A percentile compares a stretch with the other conserved stretches of the same genome.
Conservation (phyloP, 1,284 basidiomycete genomes). For the Earliella scabrosa region DNA sequence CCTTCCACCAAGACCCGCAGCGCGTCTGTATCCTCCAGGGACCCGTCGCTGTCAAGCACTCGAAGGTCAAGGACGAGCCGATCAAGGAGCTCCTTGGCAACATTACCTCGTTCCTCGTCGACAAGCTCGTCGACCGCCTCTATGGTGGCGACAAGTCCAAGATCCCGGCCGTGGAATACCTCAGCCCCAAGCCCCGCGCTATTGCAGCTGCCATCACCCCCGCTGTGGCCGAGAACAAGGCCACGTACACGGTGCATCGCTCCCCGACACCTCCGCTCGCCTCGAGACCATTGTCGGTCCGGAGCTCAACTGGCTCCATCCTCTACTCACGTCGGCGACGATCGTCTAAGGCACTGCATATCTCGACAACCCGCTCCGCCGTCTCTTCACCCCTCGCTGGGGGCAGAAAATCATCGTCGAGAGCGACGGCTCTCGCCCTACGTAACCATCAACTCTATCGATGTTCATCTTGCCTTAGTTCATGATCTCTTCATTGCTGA, state of each 20-base stretch:
- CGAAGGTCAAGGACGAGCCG: conserved; percentile 90
- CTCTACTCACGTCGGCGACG: conserved; percentile 81
- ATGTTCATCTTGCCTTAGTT: too few species aligned
- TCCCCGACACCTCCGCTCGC: conserved; percentile 78
- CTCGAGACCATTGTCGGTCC: conserved; percentile 85
- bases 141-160: conserved; percentile 82
- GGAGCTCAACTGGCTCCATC: conserved; percentile 85
- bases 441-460: too few species aligned
- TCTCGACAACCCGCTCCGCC: conserved; percentile 88
- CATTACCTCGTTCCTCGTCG: conserved; percentile 80
- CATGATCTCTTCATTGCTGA: too few species aligned
- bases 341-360: conserved; percentile 87
- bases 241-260: conserved; percentile 57
- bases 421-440: conserved; percentile 49
- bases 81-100: conserved; percentile 91
- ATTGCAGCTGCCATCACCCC: conserved; percentile 50
- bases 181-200: conserved; percentile 59
- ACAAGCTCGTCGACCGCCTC: conserved; percentile 80
- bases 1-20: conserved; percentile 98
- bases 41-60: conserved; percentile 91
- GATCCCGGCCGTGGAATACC: conserved; percentile 88
- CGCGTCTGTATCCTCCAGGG: conserved; percentile 98
- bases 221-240: conserved; percentile 47
- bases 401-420: conserved; percentile 79
- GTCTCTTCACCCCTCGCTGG: conserved; percentile 83